Evolutionary conservation across 2,329 filamentous ascomycete genomes (phyloP).

Genomic region (Alternaria alternata): DNA sequence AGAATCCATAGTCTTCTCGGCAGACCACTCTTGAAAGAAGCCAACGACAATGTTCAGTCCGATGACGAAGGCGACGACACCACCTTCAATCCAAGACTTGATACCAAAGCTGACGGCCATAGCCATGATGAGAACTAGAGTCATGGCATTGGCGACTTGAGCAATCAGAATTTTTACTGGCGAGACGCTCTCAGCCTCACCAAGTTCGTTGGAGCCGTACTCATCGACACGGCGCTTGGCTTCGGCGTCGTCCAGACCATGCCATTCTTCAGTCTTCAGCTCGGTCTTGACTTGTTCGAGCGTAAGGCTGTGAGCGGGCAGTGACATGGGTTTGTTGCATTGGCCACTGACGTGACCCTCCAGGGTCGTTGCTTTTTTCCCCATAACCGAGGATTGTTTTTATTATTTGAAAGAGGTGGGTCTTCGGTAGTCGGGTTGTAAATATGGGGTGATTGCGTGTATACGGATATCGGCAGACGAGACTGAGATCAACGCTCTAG

Average conservation of each 20-base stretch:
- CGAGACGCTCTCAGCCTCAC: conserved; percentile 71
- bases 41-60: conserved; percentile 55
- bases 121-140: conserved; percentile 65
- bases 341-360: conserved; percentile 51
- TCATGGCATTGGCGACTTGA: conserved; percentile 81
- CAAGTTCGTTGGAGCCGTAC: conserved; percentile 74
- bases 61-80: conserved; percentile 58
- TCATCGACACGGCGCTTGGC: conserved; percentile 66
- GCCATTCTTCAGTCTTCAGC: conserved; percentile 70
- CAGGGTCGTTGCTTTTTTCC: conserved; percentile 25
- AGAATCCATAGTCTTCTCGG: conserved; percentile 61
- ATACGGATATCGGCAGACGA: conserved; percentile 2
- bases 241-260: conserved; percentile 68
- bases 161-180: conserved; percentile 76
- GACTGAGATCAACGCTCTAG: conserved; percentile 14
- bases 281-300: conserved; percentile 61
- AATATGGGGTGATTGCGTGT: background rate
- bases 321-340: conserved; percentile 61
- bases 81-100: conserved; percentile 58
- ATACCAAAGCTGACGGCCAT: conserved; percentile 60
- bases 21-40: conserved; percentile 57
- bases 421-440: background rate
- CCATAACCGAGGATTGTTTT: conserved; percentile 25
- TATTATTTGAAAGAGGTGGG: background rate
- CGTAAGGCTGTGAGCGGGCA: conserved; percentile 68